These are phyloP conservation scores for Turritis glabra DNA, from an alignment of 345 rosid species.

Conservation along the genomic window DNA sequence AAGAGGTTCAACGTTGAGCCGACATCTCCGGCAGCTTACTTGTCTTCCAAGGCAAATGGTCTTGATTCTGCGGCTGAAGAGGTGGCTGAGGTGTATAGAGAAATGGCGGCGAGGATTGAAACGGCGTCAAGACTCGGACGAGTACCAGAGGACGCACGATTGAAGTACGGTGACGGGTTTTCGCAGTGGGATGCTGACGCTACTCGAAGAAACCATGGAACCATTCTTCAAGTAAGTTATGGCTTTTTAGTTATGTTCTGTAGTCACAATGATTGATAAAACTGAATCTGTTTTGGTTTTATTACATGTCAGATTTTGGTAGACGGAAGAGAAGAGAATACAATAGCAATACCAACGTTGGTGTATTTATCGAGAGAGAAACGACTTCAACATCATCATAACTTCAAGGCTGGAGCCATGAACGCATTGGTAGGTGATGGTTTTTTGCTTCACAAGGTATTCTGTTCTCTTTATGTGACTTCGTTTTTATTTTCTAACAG, in stretches of 20 bases:
- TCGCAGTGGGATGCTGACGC: constrained; percentile 55
- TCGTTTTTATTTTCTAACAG: constrained; percentile 33
- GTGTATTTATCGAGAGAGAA: constrained; percentile 84
- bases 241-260: background rate
- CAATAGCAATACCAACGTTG: constrained; percentile 55
- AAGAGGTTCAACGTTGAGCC: constrained; percentile 56
- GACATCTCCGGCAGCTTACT: constrained; percentile 67
- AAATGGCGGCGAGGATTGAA: constrained; percentile 55
- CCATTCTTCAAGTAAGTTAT: constrained; percentile 59
- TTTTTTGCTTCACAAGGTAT: background rate
- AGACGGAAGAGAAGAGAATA: constrained; percentile 49
- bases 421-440: constrained; percentile 71
- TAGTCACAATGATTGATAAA: background rate
- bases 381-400: constrained; percentile 59
- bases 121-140: constrained; percentile 30
- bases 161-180: constrained; percentile 46
- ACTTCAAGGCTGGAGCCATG: constrained; percentile 92
- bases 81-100: constrained; percentile 43
- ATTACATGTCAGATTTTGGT: constrained; percentile 46
- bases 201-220: constrained; percentile 51
- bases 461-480: background rate
- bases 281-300: background rate
- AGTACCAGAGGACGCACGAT: constrained; percentile 44
- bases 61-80: background rate
- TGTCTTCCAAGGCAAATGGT: constrained; percentile 26